Base-by-base conservation (phyloP, 768 basidiomycete species). In the Boletus patriciae region DNA sequence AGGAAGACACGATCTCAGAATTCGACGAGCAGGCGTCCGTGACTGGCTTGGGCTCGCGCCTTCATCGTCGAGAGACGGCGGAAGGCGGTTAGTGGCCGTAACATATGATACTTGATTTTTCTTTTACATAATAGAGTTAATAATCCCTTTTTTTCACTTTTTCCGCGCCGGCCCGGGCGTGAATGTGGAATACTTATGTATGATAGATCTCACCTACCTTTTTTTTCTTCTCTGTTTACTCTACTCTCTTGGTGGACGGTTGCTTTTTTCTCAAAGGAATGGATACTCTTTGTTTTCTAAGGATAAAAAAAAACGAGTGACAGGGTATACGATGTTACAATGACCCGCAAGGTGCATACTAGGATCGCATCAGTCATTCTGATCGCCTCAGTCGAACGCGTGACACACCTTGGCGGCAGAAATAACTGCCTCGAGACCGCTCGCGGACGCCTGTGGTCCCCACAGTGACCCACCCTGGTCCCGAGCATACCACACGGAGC, bases 1-100 rank as follows among this genome's bases (percentile, higher is more conserved):
- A 77, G 27, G 74, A 77, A 61, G 82, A 77, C 62, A 81, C 78
- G 59, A 80, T 81, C 47, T 65, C 73, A 21, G 82, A 83, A 59
- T 68, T 66, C 45, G 80, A 80, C 6, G 83, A 79, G 54, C 75
- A 72, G 38, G 62, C 67, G 19, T 11, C 57, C 8, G 48, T 48
- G 46, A 54, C 70, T 47, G 72, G 68, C 15, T 63, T 72, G 18
- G 60, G 62, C 19, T 67, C 69, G 23, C 71, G 64, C 38, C 54
- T 66, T 38, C 80, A 81, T 61, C 76, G 78, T 41, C 70, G 80
- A 52, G 80, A 81, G 66, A 68, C 63, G 44, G 80, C 78, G 21
- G 77, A 78, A 41, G 63, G 65, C 15, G 73, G 71, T 49, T 66
- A 67, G 48, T 64, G 59, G 54, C 41, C 59, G 58, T 61, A 37